phyloP scores from a whole-genome alignment of 495 filamentous ascomycete species.

The Tirmania nivea region DNA sequence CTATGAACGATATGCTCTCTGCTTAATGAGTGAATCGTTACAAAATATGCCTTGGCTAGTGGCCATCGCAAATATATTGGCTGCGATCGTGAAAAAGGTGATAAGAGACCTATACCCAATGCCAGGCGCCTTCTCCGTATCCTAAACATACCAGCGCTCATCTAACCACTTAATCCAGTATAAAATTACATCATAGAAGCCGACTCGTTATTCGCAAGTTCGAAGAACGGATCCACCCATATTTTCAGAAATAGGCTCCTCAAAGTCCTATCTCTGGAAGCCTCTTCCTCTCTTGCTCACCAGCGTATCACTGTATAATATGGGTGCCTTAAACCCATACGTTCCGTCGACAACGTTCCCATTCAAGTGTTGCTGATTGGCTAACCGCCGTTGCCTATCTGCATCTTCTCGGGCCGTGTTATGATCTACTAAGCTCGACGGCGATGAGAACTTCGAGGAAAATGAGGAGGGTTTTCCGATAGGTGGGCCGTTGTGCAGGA shows the following conservation, averaged over 20 bases:
- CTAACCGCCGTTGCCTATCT: slow-evolving; percentile 14
- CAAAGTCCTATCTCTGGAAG: background rate
- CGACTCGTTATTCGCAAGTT: no score
- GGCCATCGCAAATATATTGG: no score
- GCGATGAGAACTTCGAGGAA: slow-evolving; percentile 1
- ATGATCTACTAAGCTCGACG: slow-evolving; percentile 2
- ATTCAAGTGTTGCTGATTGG: slow-evolving; percentile 7
- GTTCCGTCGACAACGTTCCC: slow-evolving; percentile 7
- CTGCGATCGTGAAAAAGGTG: no score
- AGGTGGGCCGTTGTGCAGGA: slow-evolving; percentile 33
- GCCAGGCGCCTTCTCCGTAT: no score
- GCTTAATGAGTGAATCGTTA: no score
- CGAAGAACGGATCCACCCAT: background rate
- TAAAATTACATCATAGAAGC: no score
- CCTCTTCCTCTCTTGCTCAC: slow-evolving; percentile 15
- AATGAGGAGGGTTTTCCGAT: slow-evolving; percentile 2
- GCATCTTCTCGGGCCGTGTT: slow-evolving; percentile 15
- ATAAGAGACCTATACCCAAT: no score
- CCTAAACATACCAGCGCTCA: no score
- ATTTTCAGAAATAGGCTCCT: no score
- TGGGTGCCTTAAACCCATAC: slow-evolving; percentile 15
- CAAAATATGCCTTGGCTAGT: no score
- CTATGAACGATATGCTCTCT: no score
- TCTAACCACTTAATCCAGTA: no score
- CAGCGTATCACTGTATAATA: slow-evolving; percentile 18